Evolutionary conservation across 2,329 filamentous ascomycete genomes (phyloP).

Genomic region (Clarireedia paspali): DNA sequence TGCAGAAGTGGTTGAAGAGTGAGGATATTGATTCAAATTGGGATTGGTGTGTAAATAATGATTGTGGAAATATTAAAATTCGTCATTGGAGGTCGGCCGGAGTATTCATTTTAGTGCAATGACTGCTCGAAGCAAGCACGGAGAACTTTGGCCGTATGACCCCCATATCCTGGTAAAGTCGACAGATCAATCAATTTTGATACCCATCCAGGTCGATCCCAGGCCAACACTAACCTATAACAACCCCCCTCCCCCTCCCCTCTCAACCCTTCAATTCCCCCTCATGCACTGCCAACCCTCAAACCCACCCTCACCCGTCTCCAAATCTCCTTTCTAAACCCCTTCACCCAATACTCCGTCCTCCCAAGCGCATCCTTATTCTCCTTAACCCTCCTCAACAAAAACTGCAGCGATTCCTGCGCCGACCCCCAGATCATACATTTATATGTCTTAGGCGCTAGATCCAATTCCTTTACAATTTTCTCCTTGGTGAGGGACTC

Average conservation of each 20-base stretch:
- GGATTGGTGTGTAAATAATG: not conserved
- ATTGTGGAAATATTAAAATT: no score
- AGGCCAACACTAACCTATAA: no score
- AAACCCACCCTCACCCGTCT: slow-evolving; percentile 8
- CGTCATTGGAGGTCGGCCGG: no score
- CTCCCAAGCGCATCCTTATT: slow-evolving; percentile 36
- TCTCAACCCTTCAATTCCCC: not conserved
- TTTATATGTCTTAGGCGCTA: slow-evolving; percentile 44
- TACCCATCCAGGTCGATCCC: no score
- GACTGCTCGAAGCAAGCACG: no score
- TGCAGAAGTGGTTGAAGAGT: not conserved
- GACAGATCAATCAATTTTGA: no score
- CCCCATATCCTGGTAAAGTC: no score
- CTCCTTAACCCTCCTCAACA: slow-evolving; percentile 48
- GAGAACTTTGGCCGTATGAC: no score
- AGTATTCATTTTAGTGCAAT: no score
- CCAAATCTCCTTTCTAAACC: slow-evolving; percentile 14
- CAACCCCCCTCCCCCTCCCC: no score
- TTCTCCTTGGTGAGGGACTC: not conserved
- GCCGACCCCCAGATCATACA: slow-evolving; percentile 60
- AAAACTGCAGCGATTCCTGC: slow-evolving; percentile 77
- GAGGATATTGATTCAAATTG: not conserved
- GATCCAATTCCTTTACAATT: not conserved
- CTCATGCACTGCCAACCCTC: not conserved
- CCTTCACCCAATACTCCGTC: slow-evolving; percentile 27